Conservation (phyloP, 1,284 basidiomycete genomes). For the Phellopilus nigrolimitatus region DNA sequence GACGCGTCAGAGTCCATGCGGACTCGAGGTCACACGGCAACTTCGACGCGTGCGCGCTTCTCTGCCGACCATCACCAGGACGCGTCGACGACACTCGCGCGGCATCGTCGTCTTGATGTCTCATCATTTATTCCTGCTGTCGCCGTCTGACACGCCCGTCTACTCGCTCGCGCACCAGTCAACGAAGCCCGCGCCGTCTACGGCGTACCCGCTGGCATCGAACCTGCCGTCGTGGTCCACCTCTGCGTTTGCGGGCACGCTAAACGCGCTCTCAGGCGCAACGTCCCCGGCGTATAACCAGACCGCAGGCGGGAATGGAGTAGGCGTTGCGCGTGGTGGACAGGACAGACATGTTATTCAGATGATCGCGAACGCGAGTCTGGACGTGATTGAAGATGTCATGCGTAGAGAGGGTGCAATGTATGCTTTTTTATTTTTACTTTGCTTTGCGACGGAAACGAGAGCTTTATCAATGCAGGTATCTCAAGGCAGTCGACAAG, state of each 20-base stretch:
- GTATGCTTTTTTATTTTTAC: slow-evolving; percentile 28
- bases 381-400: slow-evolving; percentile 89
- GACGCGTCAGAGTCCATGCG: too few relatives aligned
- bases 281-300: slow-evolving; percentile 65
- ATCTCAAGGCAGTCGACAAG: slow-evolving; percentile 87
- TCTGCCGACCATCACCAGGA: slow-evolving; percentile 7
- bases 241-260: slow-evolving; percentile 80
- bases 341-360: slow-evolving; percentile 91
- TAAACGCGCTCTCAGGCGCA: slow-evolving; percentile 77
- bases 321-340: slow-evolving; percentile 45
- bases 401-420: slow-evolving; percentile 82
- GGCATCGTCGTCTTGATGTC: slow-evolving; percentile 53
- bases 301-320: slow-evolving; percentile 55
- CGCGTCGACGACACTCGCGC: neutral
- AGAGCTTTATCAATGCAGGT: slow-evolving; percentile 51
- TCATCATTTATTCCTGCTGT: slow-evolving; percentile 76
- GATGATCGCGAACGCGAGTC: slow-evolving; percentile 92
- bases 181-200: slow-evolving; percentile 57
- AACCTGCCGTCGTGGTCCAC: slow-evolving; percentile 84
- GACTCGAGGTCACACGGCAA: neutral
- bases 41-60: neutral
- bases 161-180: slow-evolving; percentile 78
- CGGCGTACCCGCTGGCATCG: slow-evolving; percentile 62
- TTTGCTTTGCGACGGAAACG: neutral
- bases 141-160: slow-evolving; percentile 77